Evolutionary conservation across 2,329 filamentous ascomycete species (phyloP), one percentile per base, ranked within the genome.

Genomic region (Graphiopsis chlorocephala): DNA sequence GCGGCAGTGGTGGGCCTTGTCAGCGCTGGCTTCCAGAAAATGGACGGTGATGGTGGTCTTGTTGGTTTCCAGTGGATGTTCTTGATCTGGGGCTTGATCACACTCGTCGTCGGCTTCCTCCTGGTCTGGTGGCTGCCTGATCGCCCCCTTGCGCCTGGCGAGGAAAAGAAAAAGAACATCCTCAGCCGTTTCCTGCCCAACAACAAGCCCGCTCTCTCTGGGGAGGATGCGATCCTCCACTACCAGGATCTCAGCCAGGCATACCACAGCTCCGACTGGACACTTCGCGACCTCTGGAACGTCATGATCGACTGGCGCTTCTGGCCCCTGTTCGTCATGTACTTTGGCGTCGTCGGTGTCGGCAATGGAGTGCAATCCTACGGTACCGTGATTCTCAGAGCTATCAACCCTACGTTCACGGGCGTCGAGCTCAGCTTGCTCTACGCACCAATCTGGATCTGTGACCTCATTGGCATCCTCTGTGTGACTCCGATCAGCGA

Each of bases 41-140:
- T 97, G 90, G 92, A 97, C 72, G 91, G 91, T 0, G 73, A 84
- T 0, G 83, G 85, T 3, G 92, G 91, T 0, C 82, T 96, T 0
- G 90, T 92, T 3, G 93, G 93, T 4, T 94, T 92, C 74, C 89
- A 90, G 68, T 95, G 91, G 91, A 97, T 97, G 93, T 96, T 97
- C 74, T 83, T 97, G 55, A 78, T 97, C 23, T 97, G 93, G 72
- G 93, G 93, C 1, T 80, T 96, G 11, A 84, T 92, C 60, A 90
- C 87, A 2, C 82, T 93, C 33, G 77, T 90, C 1, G 83, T 94
- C 25, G 92, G 92, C 17, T 78, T 96, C 57, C 76, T 80, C 4
- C 82, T 97, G 35, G 84, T 97, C 2, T 96, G 92, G 91, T 97
- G 93, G 93, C 84, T 97, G 10, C 93, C 93, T 0, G 92, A 96